Base-by-base conservation (phyloP, 2,329 filamentous ascomycete genomes). In the Xenosphaeropsis pyriputrescens region DNA sequence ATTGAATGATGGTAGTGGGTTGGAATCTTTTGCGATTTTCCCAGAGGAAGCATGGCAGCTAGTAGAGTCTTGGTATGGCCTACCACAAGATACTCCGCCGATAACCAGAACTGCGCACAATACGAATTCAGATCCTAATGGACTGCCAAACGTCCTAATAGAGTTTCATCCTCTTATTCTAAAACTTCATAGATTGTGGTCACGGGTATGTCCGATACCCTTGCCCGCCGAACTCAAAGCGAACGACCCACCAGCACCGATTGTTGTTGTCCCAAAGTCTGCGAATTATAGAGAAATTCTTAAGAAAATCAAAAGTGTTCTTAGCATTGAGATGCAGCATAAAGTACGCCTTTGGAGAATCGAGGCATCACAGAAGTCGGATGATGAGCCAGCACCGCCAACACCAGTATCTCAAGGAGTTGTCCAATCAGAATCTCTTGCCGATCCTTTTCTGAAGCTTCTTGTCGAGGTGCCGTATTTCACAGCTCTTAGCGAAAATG, bases 151-250 rank as follows among this genome's bases (percentile, higher is more conserved):
- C 45, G 61, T 94, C 34, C 65, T 81, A 49, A 93, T 81, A 55
- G 91, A 96, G 59, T 66, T 85, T 31, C 75, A 86, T 50, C 91
- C 88, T 4, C 85, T 85, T 0, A 68, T 94, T 32, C 84, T 95
- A 55, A 85, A 78, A 1, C 67, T 96, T 42, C 76, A 93, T 52
- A 85, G 89, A 47, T 65, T 96, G 2, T 79, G 77, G 55, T 72
- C 72, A 2, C 62, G 69, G 14, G 60, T 67, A 37, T 76, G 67
- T 45, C 69, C 72, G 2, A 58, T 74, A 16, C 63, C 67, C 5
- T 63, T 72, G 35, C 63, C 73, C 29, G 70, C 78, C 49, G 60
- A 67, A 2, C 59, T 80, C 39, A 76, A 78, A 49, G 71, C 76
- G 9, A 70, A 61, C 39, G 67, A 71, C 29, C 70, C 72, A 13